Evolutionary conservation across 441 rosid species (phyloP).

Genomic region (Gossypium schwendimanii): DNA sequence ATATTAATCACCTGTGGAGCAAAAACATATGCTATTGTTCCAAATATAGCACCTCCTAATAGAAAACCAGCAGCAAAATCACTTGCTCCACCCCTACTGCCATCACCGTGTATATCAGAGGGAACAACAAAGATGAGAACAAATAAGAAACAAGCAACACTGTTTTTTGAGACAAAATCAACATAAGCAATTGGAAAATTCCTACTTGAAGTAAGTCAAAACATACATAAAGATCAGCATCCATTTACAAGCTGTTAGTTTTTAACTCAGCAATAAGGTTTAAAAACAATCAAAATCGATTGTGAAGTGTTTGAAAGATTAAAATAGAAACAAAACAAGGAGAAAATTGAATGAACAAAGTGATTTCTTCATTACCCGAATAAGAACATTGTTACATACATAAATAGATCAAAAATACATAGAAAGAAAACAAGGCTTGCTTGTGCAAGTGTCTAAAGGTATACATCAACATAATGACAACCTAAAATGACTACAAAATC

Average conservation of each 20-base stretch:
- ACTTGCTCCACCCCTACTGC: slow-evolving; percentile 50
- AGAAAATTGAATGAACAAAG: no score
- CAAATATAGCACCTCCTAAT: slow-evolving; percentile 75
- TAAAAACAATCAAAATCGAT: no score
- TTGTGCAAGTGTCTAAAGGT: no score
- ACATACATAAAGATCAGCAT: not conserved
- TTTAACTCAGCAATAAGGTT: no score
- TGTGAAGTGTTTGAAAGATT: no score
- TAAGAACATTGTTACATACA: no score
- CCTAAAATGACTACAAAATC: no score
- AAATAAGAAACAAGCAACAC: not conserved
- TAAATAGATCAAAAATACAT: no score
- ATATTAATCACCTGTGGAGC: slow-evolving; percentile 75
- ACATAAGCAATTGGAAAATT: not conserved
- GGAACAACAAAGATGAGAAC: not conserved
- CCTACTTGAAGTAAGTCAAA: not conserved
- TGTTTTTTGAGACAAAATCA: not conserved
- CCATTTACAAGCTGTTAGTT: not conserved
- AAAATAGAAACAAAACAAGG: no score
- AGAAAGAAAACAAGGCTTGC: no score
- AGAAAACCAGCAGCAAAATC: slow-evolving; percentile 86
- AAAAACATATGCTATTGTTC: slow-evolving; percentile 72
- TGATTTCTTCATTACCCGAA: no score
- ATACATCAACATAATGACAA: no score
- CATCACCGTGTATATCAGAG: slow-evolving; percentile 36